phyloP scores from a whole-genome alignment of 805 yeast genomes.

The Candida golubevii region DNA sequence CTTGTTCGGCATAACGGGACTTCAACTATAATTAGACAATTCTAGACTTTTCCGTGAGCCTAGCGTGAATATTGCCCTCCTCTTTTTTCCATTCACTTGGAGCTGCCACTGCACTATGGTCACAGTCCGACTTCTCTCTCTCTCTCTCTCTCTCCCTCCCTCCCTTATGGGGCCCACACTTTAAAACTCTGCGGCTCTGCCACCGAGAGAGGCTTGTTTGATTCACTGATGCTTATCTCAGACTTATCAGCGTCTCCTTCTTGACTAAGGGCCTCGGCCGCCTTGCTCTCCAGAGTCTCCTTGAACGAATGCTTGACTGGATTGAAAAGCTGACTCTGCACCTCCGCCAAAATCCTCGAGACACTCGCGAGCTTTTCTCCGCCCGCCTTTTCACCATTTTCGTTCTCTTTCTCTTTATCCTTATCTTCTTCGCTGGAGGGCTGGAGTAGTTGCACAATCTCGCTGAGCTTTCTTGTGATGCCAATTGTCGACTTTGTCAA shows the following conservation, averaged over 20 bases:
- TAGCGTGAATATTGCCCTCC: too few species aligned
- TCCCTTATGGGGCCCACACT: constrained; percentile 39
- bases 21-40: too few species aligned
- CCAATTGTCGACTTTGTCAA: constrained; percentile 54
- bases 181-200: constrained; percentile 41
- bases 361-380: constrained; percentile 10
- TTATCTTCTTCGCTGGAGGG: constrained; percentile 9
- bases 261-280: constrained; percentile 1
- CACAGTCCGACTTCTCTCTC: neutral
- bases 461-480: constrained; percentile 45
- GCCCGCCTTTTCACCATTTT: constrained; percentile 3
- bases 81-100: too few species aligned
- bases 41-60: too few species aligned
- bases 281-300: constrained; percentile 11
- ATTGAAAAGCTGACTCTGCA: constrained; percentile 30
- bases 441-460: constrained; percentile 22
- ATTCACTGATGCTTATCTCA: constrained; percentile 2
- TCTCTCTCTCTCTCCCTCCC: neutral
- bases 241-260: constrained; percentile 3
- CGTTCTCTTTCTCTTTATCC: neutral
- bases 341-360: constrained; percentile 25
- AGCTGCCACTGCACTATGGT: too few species aligned
- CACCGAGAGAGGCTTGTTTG: constrained; percentile 32
- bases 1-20: too few species aligned
- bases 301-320: constrained; percentile 27